Evolutionary conservation across 2,329 filamentous ascomycete species (phyloP), one percentile per base, ranked within the genome.

Genomic region (Chalaropsis thielavioides): DNA sequence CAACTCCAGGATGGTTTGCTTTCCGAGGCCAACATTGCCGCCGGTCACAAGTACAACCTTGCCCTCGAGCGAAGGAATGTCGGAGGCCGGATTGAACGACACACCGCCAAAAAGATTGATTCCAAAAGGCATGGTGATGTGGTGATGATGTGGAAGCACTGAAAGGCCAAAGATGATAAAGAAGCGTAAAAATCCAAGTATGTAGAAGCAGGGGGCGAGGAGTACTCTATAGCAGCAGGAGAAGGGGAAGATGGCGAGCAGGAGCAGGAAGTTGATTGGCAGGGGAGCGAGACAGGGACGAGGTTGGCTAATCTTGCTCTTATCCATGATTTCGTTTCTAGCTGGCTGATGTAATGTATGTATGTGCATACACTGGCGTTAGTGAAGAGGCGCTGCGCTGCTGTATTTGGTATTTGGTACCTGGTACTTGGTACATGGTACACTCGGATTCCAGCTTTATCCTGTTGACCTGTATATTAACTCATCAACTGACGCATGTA

Each of bases 1-100:
- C 51, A 80, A 71, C 54, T 72, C 69, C 13, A 71, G 66, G 27
- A 73, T 72, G 60, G 77, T 77, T 7, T 68, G 66, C 41, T 73
- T 72, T 22, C 78, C 77, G 15, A 79, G 71, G 27, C 74, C 71
- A 6, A 73, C 75, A 4, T 76, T 74, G 31, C 77, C 74, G n/a
- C 77, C 77, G 0, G 77, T 79, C 5, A 75, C 74, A 54, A 80
- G 71, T 62, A 79, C 64, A 7, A 80, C 76, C 67, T 80, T 82
- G 51, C 76, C 77, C 1, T 74, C 69, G 17, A 81, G 74, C 44
- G 76, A 74, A 3, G 72, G 70, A 27, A 82, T 76, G 67, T 81
- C 77, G 15, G 70, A 73, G 10, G 75, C 72, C 0, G 80, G 77
- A 7, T 74, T 60, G 67, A 71, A 64, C 65, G 68, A 27, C 44